Evolutionary conservation across 805 yeast genomes (phyloP).

Genomic region (Kodamaea sagamina): DNA sequence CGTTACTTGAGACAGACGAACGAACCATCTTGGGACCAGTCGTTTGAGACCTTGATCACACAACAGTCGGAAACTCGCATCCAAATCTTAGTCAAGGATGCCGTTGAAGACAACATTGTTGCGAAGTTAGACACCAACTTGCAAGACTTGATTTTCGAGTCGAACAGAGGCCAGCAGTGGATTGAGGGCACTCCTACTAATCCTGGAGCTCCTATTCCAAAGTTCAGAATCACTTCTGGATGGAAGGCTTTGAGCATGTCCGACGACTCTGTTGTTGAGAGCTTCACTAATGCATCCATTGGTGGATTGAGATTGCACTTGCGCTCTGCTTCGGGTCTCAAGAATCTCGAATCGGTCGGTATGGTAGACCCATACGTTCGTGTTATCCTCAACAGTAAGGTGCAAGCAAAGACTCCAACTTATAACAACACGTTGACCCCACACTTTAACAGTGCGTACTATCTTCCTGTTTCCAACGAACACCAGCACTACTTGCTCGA

Average conservation of each 20-base stretch:
- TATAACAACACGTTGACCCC: conserved; percentile 59
- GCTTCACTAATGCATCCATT: conserved; percentile 56
- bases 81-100: conserved; percentile 61
- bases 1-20: conserved; percentile 67
- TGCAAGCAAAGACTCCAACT: conserved; percentile 55
- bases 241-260: conserved; percentile 72
- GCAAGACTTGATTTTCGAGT: conserved; percentile 55
- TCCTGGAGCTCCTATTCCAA: conserved; percentile 24
- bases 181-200: conserved; percentile 49
- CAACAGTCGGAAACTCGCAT: conserved; percentile 59
- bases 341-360: conserved; percentile 66
- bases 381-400: conserved; percentile 57
- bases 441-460: conserved; percentile 57
- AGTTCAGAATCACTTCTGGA: conserved; percentile 52
- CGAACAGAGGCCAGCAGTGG: conserved; percentile 51
- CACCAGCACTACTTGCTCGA: conserved; percentile 60
- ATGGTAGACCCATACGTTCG: conserved; percentile 75
- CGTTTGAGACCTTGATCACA: conserved; percentile 60
- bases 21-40: conserved; percentile 72
- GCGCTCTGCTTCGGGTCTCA: conserved; percentile 52
- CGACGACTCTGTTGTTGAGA: conserved; percentile 46
- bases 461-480: conserved; percentile 60
- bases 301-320: conserved; percentile 67
- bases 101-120: conserved; percentile 53
- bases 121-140: conserved; percentile 55